phyloP scores from a whole-genome alignment of 257 asterid genomes.

The Ligustrum vulgare region DNA sequence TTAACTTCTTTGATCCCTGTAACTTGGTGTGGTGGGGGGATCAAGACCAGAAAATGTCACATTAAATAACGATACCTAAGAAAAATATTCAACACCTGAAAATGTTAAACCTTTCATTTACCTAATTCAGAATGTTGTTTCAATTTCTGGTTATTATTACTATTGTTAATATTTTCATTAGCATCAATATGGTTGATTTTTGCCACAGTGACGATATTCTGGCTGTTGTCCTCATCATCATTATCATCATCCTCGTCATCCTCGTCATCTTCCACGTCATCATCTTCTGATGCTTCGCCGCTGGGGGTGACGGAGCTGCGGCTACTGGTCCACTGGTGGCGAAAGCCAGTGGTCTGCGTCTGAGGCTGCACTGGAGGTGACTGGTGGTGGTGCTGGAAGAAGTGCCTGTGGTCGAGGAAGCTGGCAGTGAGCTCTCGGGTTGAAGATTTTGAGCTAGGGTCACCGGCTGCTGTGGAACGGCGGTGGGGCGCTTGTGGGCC shows the following conservation, averaged over 20 bases:
- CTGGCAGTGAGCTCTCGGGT: slow-evolving; percentile 72
- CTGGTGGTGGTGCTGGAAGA: slow-evolving; percentile 35
- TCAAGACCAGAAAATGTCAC: not conserved
- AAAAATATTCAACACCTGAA: not conserved
- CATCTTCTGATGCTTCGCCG: slow-evolving; percentile 64
- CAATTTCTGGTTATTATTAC: slow-evolving; percentile 36
- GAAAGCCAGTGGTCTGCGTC: slow-evolving; percentile 44
- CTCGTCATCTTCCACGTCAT: slow-evolving; percentile 40
- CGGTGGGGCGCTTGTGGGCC: slow-evolving; percentile 49
- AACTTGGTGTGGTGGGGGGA: not conserved
- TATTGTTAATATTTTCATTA: slow-evolving; percentile 29
- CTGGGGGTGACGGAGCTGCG: slow-evolving; percentile 43
- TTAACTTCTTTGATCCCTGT: slow-evolving; percentile 57
- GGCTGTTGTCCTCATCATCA: slow-evolving; percentile 46
- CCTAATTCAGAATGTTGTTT: slow-evolving; percentile 52
- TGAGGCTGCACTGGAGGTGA: slow-evolving; percentile 24
- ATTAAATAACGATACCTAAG: not conserved
- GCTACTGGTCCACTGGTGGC: slow-evolving; percentile 54
- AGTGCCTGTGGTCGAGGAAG: slow-evolving; percentile 58
- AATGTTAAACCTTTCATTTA: slow-evolving; percentile 15
- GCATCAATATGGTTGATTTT: slow-evolving; percentile 29
- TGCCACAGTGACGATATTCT: slow-evolving; percentile 40
- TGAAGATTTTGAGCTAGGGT: slow-evolving; percentile 47
- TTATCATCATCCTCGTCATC: slow-evolving; percentile 44
- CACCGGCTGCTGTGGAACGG: slow-evolving; percentile 36